Percentiles rank a stretch among this genome's conserved stretches.
Conservation (phyloP, 163 green algal genomes). For the Chlamydomonas reinhardtii region DNA sequence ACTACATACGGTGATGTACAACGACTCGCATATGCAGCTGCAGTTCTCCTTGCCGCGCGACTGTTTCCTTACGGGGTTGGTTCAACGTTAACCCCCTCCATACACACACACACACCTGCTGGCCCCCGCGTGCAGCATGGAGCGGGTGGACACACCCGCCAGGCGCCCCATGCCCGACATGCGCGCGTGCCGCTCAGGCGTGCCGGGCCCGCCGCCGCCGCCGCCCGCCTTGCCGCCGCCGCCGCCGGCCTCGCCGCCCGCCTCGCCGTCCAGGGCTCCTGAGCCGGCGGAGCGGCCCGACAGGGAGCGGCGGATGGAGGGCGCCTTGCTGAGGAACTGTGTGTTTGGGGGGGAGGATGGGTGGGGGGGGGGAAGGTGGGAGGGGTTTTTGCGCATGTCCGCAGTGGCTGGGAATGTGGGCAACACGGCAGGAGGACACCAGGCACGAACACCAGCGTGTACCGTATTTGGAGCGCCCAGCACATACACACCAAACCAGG, state of each 20-base stretch:
- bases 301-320: slow-evolving; percentile 5
- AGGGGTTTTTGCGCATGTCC: too few relatives aligned
- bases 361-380: not conserved
- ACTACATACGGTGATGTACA: too few relatives aligned
- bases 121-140: too few relatives aligned
- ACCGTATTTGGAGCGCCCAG: too few relatives aligned
- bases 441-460: too few relatives aligned
- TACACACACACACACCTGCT: too few relatives aligned
- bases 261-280: not conserved
- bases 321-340: slow-evolving; percentile 46
- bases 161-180: not conserved
- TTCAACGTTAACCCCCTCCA: too few relatives aligned
- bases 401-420: not conserved
- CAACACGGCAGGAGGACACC: too few relatives aligned
- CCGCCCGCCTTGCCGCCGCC: not conserved
- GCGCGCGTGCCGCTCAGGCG: not conserved
- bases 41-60: too few relatives aligned
- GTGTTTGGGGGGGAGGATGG: not conserved
- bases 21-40: too few relatives aligned
- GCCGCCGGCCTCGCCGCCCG: not conserved
- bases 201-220: not conserved
- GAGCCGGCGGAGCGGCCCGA: not conserved
- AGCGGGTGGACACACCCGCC: not conserved
- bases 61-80: too few relatives aligned
- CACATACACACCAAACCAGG: too few relatives aligned